Conservation (phyloP, 2,329 filamentous ascomycete species). For the Verticillium nubilum region DNA sequence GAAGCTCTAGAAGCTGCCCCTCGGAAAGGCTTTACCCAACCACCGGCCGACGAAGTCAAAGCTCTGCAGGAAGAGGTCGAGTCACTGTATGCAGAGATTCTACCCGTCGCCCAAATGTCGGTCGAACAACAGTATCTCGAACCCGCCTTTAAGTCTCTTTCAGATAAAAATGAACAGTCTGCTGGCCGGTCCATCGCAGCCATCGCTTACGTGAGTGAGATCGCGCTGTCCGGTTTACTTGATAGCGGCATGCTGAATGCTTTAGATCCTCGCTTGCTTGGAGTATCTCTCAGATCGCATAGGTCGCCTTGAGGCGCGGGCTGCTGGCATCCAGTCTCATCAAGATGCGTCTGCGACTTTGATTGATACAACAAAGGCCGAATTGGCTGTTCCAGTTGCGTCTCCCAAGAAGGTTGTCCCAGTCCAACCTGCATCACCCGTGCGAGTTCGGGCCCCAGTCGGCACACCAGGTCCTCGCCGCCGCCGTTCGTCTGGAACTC, state of each 20-base stretch:
- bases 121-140: slow-evolving; percentile 62
- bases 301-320: slow-evolving; percentile 31
- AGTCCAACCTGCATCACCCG: slow-evolving; percentile 26
- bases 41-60: slow-evolving; percentile 34
- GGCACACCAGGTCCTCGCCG: slow-evolving; percentile 5
- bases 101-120: slow-evolving; percentile 66
- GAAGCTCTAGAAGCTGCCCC: slow-evolving; percentile 32
- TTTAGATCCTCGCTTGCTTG: slow-evolving; percentile 46
- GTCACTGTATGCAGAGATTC: slow-evolving; percentile 63
- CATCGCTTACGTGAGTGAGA: slow-evolving; percentile 42
- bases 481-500: slow-evolving; percentile 11
- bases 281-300: slow-evolving; percentile 44
- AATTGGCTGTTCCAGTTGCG: slow-evolving; percentile 27
- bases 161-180: slow-evolving; percentile 36
- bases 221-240: neutral
- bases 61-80: slow-evolving; percentile 60
- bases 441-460: slow-evolving; percentile 11
- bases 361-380: slow-evolving; percentile 34
- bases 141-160: slow-evolving; percentile 46
- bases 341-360: slow-evolving; percentile 32
- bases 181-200: slow-evolving; percentile 40
- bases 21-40: slow-evolving; percentile 10
- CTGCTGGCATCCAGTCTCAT: slow-evolving; percentile 41
- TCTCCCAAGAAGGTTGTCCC: slow-evolving; percentile 15
- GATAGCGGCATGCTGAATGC: slow-evolving; percentile 14